Conservation (phyloP, 371 early-diverging fungal species). For the Funneliformis caledonium region DNA sequence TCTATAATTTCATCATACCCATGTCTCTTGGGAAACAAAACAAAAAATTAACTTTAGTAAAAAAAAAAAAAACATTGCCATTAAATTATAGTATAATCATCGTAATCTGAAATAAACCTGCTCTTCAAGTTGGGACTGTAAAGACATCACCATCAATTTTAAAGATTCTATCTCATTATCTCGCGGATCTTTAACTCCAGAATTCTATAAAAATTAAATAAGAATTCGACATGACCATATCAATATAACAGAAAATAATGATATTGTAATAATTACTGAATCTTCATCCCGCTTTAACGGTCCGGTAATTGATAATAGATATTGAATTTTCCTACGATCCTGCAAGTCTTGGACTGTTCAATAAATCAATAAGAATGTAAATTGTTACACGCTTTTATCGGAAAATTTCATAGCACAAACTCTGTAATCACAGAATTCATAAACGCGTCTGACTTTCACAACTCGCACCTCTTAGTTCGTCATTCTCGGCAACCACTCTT, state of each 20-base stretch:
- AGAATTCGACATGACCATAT: no score
- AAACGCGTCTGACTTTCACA: neutral
- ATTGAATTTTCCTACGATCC: conserved; percentile 27
- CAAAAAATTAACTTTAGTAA: neutral
- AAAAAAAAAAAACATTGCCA: neutral
- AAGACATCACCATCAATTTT: conserved; percentile 2
- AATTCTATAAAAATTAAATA: neutral
- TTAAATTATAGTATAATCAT: neutral
- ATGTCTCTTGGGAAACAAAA: conserved; percentile 20
- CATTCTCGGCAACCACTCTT: conserved; percentile 15
- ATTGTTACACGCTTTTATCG: neutral
- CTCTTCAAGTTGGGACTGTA: conserved; percentile 21
- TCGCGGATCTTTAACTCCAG: neutral
- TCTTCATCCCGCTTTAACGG: conserved; percentile 1
- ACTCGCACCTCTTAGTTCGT: conserved; percentile 3
- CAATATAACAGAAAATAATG: neutral
- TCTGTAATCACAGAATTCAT: neutral
- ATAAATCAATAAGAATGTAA: neutral
- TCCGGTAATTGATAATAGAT: conserved; percentile 21
- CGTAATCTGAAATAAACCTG: conserved; percentile 3
- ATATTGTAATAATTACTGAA: neutral
- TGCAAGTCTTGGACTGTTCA: conserved; percentile 14
- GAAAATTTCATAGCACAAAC: no score
- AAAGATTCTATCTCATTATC: conserved; percentile 10
- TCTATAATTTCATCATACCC: conserved; percentile 37